A percentile compares a stretch with the other conserved stretches of the same genome.
phyloP scores from a whole-genome alignment of 768 basidiomycete genomes.

The Leccinum ochraceum region DNA sequence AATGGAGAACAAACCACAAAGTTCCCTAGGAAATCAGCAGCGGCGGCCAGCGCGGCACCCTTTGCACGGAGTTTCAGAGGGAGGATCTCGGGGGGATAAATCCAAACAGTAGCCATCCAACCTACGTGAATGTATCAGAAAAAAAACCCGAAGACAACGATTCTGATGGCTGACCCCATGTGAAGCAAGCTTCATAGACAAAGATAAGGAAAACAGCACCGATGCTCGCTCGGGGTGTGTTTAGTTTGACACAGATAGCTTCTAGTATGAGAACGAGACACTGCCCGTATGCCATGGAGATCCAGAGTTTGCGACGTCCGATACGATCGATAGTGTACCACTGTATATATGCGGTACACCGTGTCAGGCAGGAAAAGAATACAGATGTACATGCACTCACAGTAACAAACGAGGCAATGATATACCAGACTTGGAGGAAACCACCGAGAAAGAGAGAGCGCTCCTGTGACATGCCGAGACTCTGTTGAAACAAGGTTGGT shows the following conservation, averaged over 20 bases:
- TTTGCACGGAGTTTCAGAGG: constrained; percentile 11
- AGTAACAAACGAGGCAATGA: constrained; percentile 9
- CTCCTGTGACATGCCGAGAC: constrained; percentile 8
- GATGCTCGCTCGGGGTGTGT: constrained; percentile 4
- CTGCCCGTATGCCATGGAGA: constrained; percentile 11
- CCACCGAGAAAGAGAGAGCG: constrained; percentile 6
- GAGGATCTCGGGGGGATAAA: constrained; percentile 11
- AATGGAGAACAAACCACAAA: constrained; percentile 3
- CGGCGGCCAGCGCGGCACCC: constrained; percentile 6
- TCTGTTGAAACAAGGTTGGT: constrained; percentile 11
- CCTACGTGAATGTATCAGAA: not conserved
- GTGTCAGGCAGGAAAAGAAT: not conserved
- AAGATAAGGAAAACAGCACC: constrained; percentile 12
- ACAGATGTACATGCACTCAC: not conserved
- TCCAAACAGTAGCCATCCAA: constrained; percentile 13
- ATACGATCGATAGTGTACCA: constrained; percentile 11
- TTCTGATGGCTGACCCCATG: constrained; percentile 4
- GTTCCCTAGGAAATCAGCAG: constrained; percentile 10
- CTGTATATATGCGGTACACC: not conserved
- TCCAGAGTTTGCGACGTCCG: constrained; percentile 12
- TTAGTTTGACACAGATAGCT: constrained; percentile 10
- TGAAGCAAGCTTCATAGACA: constrained; percentile 11
- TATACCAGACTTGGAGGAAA: constrained; percentile 13
- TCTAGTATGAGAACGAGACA: constrained; percentile 10
- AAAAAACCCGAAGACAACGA: not conserved